These are phyloP conservation scores for Chlorella vulgaris DNA, from an alignment of 139 green algal species.

Conservation along the genomic window DNA sequence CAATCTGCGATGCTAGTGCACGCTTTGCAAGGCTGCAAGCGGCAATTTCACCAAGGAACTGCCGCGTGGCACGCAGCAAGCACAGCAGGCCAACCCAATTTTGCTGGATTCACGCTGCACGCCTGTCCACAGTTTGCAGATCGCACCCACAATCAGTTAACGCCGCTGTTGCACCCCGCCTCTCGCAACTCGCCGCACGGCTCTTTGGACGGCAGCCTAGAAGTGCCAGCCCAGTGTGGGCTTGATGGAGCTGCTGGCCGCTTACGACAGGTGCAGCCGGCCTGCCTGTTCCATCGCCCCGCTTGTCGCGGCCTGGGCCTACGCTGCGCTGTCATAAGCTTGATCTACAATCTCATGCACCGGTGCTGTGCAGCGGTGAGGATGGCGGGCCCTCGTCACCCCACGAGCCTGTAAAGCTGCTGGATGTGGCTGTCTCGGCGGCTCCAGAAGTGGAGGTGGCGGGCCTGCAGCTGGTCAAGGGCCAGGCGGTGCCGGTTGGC, in stretches of 20 bases:
- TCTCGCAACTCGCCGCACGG: too few relatives aligned
- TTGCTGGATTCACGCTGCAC: too few relatives aligned
- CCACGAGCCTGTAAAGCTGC: background rate
- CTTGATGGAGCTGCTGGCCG: background rate
- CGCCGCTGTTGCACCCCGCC: too few relatives aligned
- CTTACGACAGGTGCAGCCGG: background rate
- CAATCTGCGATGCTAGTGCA: too few relatives aligned
- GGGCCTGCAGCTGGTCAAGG: slow-evolving; percentile 57
- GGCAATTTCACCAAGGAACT: too few relatives aligned
- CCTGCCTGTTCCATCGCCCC: background rate
- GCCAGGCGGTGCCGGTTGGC: slow-evolving; percentile 36
- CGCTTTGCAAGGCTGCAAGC: too few relatives aligned
- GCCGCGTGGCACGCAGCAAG: too few relatives aligned
- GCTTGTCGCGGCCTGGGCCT: background rate
- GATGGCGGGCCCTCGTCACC: background rate
- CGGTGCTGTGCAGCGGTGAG: slow-evolving; percentile 21
- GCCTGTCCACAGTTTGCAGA: too few relatives aligned
- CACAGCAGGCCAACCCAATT: too few relatives aligned
- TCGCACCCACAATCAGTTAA: too few relatives aligned
- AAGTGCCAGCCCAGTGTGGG: background rate
- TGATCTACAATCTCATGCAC: background rate
- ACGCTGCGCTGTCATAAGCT: background rate
- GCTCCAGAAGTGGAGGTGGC: slow-evolving; percentile 64
- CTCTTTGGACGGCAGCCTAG: too few relatives aligned
- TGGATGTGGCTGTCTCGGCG: slow-evolving; percentile 4